phyloP scores from a whole-genome alignment of 2,329 filamentous ascomycete genomes.

The Talaromyces sp. region DNA sequence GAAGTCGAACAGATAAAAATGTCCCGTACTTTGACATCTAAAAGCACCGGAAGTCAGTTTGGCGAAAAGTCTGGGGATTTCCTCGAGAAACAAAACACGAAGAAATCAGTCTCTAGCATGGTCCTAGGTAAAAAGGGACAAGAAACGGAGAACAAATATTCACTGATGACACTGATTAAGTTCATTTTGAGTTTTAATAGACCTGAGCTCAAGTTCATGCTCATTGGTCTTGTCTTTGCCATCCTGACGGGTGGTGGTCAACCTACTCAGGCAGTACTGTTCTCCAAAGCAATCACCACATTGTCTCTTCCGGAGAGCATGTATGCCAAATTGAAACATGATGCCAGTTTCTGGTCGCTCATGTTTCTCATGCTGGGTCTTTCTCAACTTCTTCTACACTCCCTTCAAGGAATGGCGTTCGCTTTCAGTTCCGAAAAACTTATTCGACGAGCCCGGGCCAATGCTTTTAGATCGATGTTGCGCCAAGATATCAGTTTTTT shows the following conservation, averaged over 20 bases:
- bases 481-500: slow-evolving; percentile 93
- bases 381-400: slow-evolving; percentile 64
- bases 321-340: slow-evolving; percentile 55
- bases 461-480: slow-evolving; percentile 78
- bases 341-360: slow-evolving; percentile 76
- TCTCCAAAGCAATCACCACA: slow-evolving; percentile 77
- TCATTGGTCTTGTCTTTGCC: slow-evolving; percentile 65
- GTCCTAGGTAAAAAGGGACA: slow-evolving; percentile 53
- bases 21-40: slow-evolving; percentile 19
- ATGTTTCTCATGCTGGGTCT: slow-evolving; percentile 85
- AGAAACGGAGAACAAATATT: slow-evolving; percentile 55
- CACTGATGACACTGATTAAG: slow-evolving; percentile 69
- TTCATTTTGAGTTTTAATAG: slow-evolving; percentile 75
- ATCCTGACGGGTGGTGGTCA: slow-evolving; percentile 77
- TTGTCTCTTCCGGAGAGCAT: slow-evolving; percentile 54
- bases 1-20: slow-evolving; percentile 21
- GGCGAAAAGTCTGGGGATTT: slow-evolving; percentile 24
- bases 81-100: slow-evolving; percentile 41
- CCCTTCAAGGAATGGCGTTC: slow-evolving; percentile 66
- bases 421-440: slow-evolving; percentile 79
- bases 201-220: slow-evolving; percentile 66
- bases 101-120: slow-evolving; percentile 61
- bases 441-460: slow-evolving; percentile 73
- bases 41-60: slow-evolving; percentile 12
- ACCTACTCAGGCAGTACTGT: slow-evolving; percentile 72